Base-by-base conservation (phyloP, 2,329 filamentous ascomycete genomes). In the Clarireedia sp. region DNA sequence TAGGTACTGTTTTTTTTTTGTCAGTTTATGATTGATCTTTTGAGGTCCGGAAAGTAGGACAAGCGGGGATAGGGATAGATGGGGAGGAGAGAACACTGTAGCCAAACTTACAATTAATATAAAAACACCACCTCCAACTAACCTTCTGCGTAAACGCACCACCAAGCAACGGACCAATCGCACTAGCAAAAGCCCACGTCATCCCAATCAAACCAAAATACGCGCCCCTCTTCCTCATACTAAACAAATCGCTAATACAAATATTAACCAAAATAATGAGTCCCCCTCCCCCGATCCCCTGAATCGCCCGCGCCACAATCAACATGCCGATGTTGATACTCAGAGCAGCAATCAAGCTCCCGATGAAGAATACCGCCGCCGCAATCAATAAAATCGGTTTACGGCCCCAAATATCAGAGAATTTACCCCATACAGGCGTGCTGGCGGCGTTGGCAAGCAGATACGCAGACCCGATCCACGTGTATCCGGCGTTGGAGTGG, bases 381-480 rank as follows among this genome's bases (percentile, higher is more conserved):
- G 78, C 74, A 1, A 72, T 62, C 1, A 82, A 65, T 3, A 82
- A 60, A 29, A 81, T 72, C 0, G 75, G 75, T 62, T 81, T 81
- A 6, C 79, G 73, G 3, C 79, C 79, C 74, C 75, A 83, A 36
- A 82, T 81, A 58, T 83, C 79, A 1, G 74, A 76, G 37, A 82
- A 67, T 58, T 79, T 80, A 4, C 83, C 85, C 87, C 87, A 90
- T 9, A 62, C 66, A 6, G 86, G 85, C 0, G 79, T 81, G 2
- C 77, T 77, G 0, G 86, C 83, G 0, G 86, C 83, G 63, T 82
- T 82, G 16, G 83, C 84, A 10, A 91, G 78, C 3, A 90, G 74
- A 68, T 87, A 91, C 0, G 87, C 81, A 26, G 79, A 83, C 1
- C 87, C 87, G 58, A 92, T 86, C 89, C 87, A 91, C 14, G 83